Evolutionary conservation across 352 stramenopile species (phyloP).

Genomic region (Globisporangium middletonii): DNA sequence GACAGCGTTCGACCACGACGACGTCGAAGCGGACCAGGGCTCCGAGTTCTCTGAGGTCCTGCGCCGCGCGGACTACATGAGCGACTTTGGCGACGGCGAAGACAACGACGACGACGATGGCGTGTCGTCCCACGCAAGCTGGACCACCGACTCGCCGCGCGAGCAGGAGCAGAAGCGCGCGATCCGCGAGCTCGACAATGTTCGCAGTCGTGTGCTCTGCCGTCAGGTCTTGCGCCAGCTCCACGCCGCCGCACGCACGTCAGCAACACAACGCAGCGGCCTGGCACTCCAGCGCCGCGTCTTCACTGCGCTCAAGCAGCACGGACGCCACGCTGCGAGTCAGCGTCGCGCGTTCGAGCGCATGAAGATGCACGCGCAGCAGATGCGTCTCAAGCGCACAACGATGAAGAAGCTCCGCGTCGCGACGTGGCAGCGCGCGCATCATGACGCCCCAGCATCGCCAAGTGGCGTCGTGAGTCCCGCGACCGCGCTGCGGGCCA

Average conservation of each 20-base stretch:
- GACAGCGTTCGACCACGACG: conserved; percentile 22
- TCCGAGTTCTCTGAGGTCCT: conserved; percentile 56
- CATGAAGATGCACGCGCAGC: conserved; percentile 9
- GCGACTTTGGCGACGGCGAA: conserved; percentile 19
- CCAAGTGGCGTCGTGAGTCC: background rate
- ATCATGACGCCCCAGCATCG: conserved; percentile 2
- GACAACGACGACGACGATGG: background rate
- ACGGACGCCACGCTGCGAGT: conserved; percentile 10
- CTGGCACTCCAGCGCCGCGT: conserved; percentile 22
- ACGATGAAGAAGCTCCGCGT: conserved; percentile 4
- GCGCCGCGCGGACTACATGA: conserved; percentile 41
- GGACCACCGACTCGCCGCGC: background rate
- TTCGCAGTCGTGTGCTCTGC: conserved; percentile 16
- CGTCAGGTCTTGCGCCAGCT: conserved; percentile 21
- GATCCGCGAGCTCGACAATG: conserved; percentile 6
- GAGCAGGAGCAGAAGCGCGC: background rate
- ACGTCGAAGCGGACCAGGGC: conserved; percentile 41
- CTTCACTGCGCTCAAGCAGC: conserved; percentile 16
- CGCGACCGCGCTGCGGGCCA: background rate
- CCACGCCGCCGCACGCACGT: background rate
- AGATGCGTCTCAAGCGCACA: conserved; percentile 22
- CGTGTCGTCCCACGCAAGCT: background rate
- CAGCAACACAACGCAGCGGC: background rate
- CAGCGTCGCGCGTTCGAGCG: conserved; percentile 43
- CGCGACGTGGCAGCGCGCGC: background rate